phyloP scores from a whole-genome alignment of 257 asterid species.

The Catharanthus roseus region DNA sequence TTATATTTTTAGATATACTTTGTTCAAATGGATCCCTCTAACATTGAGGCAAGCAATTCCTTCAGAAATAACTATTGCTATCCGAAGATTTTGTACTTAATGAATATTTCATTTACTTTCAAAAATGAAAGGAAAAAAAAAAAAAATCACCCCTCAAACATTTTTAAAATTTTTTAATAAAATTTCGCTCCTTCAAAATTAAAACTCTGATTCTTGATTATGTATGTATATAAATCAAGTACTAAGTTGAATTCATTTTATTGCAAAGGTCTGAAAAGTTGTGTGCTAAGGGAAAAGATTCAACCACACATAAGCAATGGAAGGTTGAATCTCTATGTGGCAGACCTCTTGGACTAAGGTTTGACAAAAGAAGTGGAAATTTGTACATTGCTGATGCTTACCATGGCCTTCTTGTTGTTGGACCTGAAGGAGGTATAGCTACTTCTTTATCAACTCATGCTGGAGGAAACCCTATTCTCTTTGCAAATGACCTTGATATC shows the following conservation, averaged over 20 bases:
- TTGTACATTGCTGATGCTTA: constrained; percentile 90
- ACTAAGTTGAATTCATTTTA: background rate
- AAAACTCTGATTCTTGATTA: too few relatives aligned
- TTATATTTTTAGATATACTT: too few relatives aligned
- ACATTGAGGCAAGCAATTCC: too few relatives aligned
- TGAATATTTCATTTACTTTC: too few relatives aligned
- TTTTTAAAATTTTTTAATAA: too few relatives aligned
- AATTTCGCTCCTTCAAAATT: too few relatives aligned
- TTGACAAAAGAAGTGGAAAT: constrained; percentile 53
- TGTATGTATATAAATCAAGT: background rate
- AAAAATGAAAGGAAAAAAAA: too few relatives aligned
- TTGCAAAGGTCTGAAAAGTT: constrained; percentile 53
- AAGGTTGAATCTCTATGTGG: constrained; percentile 66
- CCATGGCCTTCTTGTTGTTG: constrained; percentile 68
- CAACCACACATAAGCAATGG: constrained; percentile 80
- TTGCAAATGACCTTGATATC: constrained; percentile 88
- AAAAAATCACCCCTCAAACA: too few relatives aligned
- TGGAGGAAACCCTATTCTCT: constrained; percentile 63
- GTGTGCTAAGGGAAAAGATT: constrained; percentile 57
- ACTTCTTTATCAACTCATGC: constrained; percentile 59
- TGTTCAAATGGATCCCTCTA: too few relatives aligned
- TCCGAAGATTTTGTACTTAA: too few relatives aligned
- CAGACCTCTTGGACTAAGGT: constrained; percentile 82
- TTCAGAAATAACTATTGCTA: too few relatives aligned
- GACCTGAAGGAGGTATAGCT: constrained; percentile 62